Evolutionary conservation across 495 filamentous ascomycete species (phyloP), one percentile per base, ranked within the genome.

Genomic region (Articulospora tetracladia): DNA sequence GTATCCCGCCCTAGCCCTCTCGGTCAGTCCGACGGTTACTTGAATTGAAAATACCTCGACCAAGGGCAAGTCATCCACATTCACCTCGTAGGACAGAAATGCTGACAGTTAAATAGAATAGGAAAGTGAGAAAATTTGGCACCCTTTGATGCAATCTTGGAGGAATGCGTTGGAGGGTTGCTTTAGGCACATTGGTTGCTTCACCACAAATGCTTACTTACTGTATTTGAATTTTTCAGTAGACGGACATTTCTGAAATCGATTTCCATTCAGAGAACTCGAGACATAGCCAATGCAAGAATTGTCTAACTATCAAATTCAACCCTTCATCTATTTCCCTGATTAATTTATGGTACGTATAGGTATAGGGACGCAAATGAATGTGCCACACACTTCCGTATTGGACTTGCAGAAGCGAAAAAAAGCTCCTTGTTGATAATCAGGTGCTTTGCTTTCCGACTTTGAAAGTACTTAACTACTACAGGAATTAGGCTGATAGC

Each of bases 1-100:
- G 64, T 62, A 39, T 27, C 53, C 25, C 63, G 67, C 23, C 81
- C 81, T 49, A 82, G 79, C 70, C 81, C 81, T 74, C 80, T 84
- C 72, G 39, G 39, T 44, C 79, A 80, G 73, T 77, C 78, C 74
- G 79, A 79, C 72, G 76, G 74, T 76, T 72, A 73, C 71, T 82
- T 83, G 76, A 81, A 74, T 79, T 67, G 64, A 60, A 55, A 6
- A 66, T 24, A 61, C 53, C 56, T 12, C 48, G 54, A 48, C 53
- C 50, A 60, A 54, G 59, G 65, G 65, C 64, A 49, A 39, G 25
- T 22, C 44, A 32, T 44, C 17, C 48, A 34, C 7, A 54, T 22
- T 51, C 28, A 34, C 23, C 6, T 59, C 24, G 17, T 22, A 17
- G 2, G 27, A 3, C 4, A 17, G 12, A 2, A 27, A 12, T n/a